Evolutionary conservation across 768 basidiomycete genomes (phyloP).

Genomic region (Boletus sp.): DNA sequence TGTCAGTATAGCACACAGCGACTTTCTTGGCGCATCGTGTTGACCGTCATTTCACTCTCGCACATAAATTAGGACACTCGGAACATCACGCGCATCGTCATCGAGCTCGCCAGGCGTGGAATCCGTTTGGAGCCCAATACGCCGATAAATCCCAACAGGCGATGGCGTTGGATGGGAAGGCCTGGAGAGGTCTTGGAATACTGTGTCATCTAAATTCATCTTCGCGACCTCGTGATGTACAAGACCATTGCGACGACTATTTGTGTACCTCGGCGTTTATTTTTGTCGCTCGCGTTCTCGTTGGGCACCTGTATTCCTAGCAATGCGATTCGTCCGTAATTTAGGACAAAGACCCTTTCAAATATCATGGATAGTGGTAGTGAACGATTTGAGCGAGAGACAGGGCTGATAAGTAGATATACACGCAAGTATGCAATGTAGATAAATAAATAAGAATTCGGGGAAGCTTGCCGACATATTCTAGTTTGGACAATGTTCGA

Average conservation of each 20-base stretch:
- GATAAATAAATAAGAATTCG: constrained; percentile 9
- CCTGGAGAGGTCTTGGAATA: constrained; percentile 62
- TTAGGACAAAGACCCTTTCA: not conserved
- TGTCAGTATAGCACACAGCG: constrained; percentile 50
- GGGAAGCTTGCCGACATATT: constrained; percentile 8
- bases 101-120: constrained; percentile 71
- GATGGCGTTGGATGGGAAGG: constrained; percentile 89
- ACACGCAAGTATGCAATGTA: not conserved
- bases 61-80: constrained; percentile 67
- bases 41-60: constrained; percentile 5
- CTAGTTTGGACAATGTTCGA: constrained; percentile 8
- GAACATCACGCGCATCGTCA: constrained; percentile 81
- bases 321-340: not conserved
- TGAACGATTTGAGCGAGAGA: not conserved
- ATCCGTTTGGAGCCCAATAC: constrained; percentile 73
- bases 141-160: constrained; percentile 56
- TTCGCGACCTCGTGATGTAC: constrained; percentile 11
- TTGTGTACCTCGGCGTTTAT: not conserved
- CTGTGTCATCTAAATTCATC: constrained; percentile 21
- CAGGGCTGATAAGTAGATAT: not conserved
- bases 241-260: constrained; percentile 1
- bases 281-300: not conserved
- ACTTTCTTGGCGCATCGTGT: not conserved
- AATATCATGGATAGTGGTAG: not conserved
- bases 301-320: not conserved